Percentiles rank a stretch among this genome's conserved stretches.
Evolutionary conservation across 192 early-diverging fungal species (phyloP).

Genomic region (Dispira simplex): DNA sequence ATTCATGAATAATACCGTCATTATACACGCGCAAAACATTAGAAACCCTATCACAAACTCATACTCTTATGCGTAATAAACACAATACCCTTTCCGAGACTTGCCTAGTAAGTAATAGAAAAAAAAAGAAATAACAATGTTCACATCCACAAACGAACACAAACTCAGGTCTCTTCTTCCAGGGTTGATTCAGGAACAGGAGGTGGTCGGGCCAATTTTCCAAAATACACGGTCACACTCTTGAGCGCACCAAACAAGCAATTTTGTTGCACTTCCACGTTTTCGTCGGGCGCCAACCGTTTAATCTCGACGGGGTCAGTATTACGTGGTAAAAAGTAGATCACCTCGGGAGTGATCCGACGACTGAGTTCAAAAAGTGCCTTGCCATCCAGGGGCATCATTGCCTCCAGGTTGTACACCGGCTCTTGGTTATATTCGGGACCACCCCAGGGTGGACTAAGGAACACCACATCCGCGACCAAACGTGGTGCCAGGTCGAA

Average conservation of each 20-base stretch:
- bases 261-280: conserved; percentile 74
- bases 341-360: conserved; percentile 58
- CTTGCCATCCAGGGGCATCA: conserved; percentile 64
- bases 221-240: conserved; percentile 62
- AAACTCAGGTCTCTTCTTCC: too few species aligned
- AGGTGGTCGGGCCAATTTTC: conserved; percentile 55
- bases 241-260: conserved; percentile 50
- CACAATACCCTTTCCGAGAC: too few species aligned
- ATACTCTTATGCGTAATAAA: too few species aligned
- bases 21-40: too few species aligned
- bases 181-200: too few species aligned
- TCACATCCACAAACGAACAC: too few species aligned
- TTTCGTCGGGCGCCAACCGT: conserved; percentile 27
- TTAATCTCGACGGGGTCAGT: conserved; percentile 22
- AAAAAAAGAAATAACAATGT: too few species aligned
- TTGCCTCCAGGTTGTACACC: conserved; percentile 48
- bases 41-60: too few species aligned
- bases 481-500: conserved; percentile 53
- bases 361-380: conserved; percentile 24
- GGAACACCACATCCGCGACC: conserved; percentile 74
- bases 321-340: conserved; percentile 76
- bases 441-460: conserved; percentile 96
- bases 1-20: too few species aligned
- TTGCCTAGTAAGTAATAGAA: too few species aligned
- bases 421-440: conserved; percentile 49